These are phyloP conservation scores for Gossypium mustelinum DNA, from an alignment of 345 rosid genomes.

Conservation along the genomic window DNA sequence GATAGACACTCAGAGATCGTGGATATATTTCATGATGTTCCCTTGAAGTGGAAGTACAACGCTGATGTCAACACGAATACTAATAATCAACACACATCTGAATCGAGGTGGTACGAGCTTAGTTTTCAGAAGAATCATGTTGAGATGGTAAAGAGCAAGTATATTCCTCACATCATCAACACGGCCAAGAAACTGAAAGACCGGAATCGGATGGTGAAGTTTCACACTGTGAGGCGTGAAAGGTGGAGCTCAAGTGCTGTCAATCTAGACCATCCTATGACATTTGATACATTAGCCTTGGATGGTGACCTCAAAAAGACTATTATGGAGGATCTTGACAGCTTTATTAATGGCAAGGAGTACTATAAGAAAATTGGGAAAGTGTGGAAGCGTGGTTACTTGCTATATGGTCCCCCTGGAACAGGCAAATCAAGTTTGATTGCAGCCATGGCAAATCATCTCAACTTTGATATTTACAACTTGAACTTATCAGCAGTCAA, in stretches of 20 bases:
- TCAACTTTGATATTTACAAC: conserved; percentile 37
- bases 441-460: conserved; percentile 31
- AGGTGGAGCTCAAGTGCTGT: conserved; percentile 27
- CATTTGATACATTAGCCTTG: conserved; percentile 37
- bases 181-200: conserved; percentile 32
- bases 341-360: conserved; percentile 21
- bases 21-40: conserved; percentile 27
- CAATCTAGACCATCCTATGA: conserved; percentile 42
- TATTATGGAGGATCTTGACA: conserved; percentile 31
- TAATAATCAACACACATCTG: neutral
- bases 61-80: conserved; percentile 15
- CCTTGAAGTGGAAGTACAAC: conserved; percentile 32
- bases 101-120: conserved; percentile 37
- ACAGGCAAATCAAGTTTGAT: conserved; percentile 32
- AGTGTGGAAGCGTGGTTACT: conserved; percentile 29
- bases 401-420: conserved; percentile 28
- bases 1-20: conserved; percentile 30
- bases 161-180: conserved; percentile 31
- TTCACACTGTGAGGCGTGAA: conserved; percentile 26
- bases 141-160: conserved; percentile 26
- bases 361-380: conserved; percentile 28
- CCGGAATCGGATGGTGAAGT: conserved; percentile 24
- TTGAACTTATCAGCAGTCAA: conserved; percentile 28
- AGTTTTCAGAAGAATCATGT: conserved; percentile 24
- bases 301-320: conserved; percentile 31